Base-by-base conservation (phyloP, 768 basidiomycete species). In the Guyanaporus albipodus region DNA sequence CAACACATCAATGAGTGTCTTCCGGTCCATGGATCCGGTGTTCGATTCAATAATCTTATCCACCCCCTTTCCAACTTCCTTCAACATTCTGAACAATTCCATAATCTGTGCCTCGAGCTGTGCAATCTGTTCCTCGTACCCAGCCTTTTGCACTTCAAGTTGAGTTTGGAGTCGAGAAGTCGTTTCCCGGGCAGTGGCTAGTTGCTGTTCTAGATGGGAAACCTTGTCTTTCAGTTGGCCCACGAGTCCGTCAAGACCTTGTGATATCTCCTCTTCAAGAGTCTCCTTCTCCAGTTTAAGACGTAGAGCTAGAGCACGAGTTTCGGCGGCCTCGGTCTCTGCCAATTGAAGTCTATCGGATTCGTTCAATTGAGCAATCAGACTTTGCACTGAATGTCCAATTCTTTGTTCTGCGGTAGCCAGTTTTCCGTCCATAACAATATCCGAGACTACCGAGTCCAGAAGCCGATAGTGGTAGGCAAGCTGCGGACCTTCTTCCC, bases 51-150 rank as follows among this genome's bases (percentile, higher is more conserved):
- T 69, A 49, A 93, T 80, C 50, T 76, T 78, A 46, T 89, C 86
- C 29, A 91, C 78, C 12, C 86, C 85, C 46, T 78, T 81, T 14
- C 86, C 83, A 28, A 87, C 78, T 58, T 95, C 89, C 62, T 83
- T 88, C 44, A 98, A 73, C 91, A 96, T 95, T 55, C 86, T 77
- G 72, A 94, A 98, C 15, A 97, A 68, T 62, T 96, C 93, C 76
- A 88, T 80, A 50, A 95, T 94, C 71, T 96, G 90, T 11, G 85
- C 78, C 61, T 96, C 92, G 12, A 95, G 81, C 63, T 95, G 89
- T 4, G 80, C 74, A 46, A 97, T 91, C 55, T 82, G 82, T 47
- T 91, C 88, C 60, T 94, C 88, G 60, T 93, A 93, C 12, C 78
- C 81, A 14, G 70, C 63, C 63, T 85, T 88, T 69, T 93, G 88